Base-by-base conservation (phyloP, 192 early-diverging fungal genomes). In the Jimgerdemannia lactiflua region DNA sequence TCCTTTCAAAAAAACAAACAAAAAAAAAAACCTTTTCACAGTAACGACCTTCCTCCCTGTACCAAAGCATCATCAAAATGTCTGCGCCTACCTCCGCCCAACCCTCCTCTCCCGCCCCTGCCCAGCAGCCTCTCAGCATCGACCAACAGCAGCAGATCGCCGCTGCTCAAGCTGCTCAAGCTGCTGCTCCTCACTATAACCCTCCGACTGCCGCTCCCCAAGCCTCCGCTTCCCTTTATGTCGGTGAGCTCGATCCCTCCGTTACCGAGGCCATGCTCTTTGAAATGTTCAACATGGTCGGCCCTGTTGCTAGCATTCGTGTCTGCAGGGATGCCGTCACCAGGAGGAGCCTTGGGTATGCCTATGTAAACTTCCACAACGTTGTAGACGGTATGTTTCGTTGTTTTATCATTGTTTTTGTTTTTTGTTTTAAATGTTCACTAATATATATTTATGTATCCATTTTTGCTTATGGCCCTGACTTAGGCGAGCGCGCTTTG, bases 351-450 rank as follows among this genome's bases (percentile, higher is more conserved):
- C 87, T 99, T 75, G 96, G 98, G 69, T 99, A 99, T 83, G 96
- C 94, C 71, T 99, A 99, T 87, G 96, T 99, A 82, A 99, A 99
- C 94, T 99, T 92, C 90, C 94, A 96, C 86, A 94, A 94, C 85
- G 87, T 90, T 54, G 78, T 88, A 66, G 96, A 99, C 84, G 89
- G 86, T 87, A 29, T 29, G 29, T 29, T 29, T 29, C 29, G 29
- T 29, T 29, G 29, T 29, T 29, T 78, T 69, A 79, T 79, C 29
- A 71, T 78, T 39, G 4, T 64, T 77, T 72, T 29, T 39, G 64
- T 40, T 74, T 29, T 73, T 65, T 54, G 41, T 65, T 29, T 54
- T 73, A 59, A 54, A 29, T 73, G 9, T 64, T 3, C 39, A 68
- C 29, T 73, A 8, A 68, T 67, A 73, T 39, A 19, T 74, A 39